Evolutionary conservation across 768 basidiomycete genomes (phyloP).

Genomic region (Panaeolus papilionaceus): DNA sequence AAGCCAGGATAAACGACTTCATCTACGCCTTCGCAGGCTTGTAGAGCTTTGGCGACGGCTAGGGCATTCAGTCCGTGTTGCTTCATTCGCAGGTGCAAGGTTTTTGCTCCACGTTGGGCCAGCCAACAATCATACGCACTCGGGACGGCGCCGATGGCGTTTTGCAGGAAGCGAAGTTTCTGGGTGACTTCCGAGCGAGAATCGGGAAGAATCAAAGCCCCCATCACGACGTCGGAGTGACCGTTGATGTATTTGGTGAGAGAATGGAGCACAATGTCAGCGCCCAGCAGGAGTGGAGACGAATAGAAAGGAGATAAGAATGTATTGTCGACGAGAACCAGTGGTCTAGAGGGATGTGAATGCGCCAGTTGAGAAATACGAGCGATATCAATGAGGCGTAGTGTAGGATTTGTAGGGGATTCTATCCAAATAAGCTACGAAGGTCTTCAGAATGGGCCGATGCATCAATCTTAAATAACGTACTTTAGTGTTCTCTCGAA

Average conservation of each 20-base stretch:
- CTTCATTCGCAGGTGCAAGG: conserved; percentile 85
- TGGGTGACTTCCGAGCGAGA: conserved; percentile 52
- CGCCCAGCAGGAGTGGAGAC: conserved; percentile 83
- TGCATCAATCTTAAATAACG: neutral
- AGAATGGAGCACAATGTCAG: conserved; percentile 84
- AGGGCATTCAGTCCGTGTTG: conserved; percentile 87
- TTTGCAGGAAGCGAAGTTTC: conserved; percentile 85
- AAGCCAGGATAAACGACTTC: conserved; percentile 89
- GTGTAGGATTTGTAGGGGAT: conserved; percentile 92
- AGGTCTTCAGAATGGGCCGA: neutral
- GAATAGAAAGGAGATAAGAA: conserved; percentile 92
- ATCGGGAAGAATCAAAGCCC: conserved; percentile 73
- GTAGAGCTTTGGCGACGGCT: conserved; percentile 67
- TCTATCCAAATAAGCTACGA: conserved; percentile 93
- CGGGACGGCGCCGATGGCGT: conserved; percentile 84
- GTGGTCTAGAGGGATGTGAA: conserved; percentile 64
- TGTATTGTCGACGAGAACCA: conserved; percentile 92
- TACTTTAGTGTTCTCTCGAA: conserved; percentile 44
- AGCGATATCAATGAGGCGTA: conserved; percentile 82
- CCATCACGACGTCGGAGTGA: conserved; percentile 93
- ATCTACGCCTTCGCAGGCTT: conserved; percentile 61
- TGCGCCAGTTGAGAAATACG: conserved; percentile 70
- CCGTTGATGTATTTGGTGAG: conserved; percentile 94
- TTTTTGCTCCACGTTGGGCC: conserved; percentile 89
- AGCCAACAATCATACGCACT: conserved; percentile 90